Evolutionary conservation across 2,329 filamentous ascomycete genomes (phyloP).

Genomic region (Sarocladium kiliense): DNA sequence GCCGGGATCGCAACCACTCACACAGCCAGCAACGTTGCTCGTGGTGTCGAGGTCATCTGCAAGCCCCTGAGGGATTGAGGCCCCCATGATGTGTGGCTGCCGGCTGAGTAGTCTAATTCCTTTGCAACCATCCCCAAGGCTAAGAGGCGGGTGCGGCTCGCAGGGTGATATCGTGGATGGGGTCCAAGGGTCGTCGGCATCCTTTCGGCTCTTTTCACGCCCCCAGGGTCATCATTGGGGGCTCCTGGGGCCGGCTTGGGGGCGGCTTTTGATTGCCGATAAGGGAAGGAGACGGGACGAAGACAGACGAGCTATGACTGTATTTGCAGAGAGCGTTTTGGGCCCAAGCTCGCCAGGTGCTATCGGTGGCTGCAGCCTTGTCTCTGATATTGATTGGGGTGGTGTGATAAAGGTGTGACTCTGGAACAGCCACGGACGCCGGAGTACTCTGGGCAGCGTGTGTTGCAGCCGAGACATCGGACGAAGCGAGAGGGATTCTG

Average conservation of each 20-base stretch:
- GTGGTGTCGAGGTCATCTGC: slow-evolving; percentile 6
- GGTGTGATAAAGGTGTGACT: not conserved
- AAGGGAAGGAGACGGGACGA: slow-evolving; percentile 5
- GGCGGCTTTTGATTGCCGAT: not conserved
- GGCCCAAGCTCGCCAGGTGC: not conserved
- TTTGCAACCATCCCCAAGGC: not conserved
- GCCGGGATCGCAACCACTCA: not conserved
- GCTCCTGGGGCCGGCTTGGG: not conserved
- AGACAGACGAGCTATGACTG: not conserved
- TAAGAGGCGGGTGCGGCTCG: not conserved
- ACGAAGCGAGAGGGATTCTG: not conserved
- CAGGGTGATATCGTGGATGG: slow-evolving; percentile 5
- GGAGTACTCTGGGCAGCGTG: no score
- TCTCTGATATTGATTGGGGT: not conserved
- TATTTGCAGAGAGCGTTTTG: not conserved
- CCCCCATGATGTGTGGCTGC: not conserved
- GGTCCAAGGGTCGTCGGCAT: not conserved
- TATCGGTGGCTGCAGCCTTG: not conserved
- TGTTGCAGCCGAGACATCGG: not conserved
- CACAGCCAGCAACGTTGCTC: slow-evolving; percentile 5
- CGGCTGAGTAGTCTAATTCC: not conserved
- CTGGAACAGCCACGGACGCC: no score
- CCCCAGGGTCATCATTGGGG: not conserved
- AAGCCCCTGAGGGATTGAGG: not conserved
- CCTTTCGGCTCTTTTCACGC: slow-evolving; percentile 1